Conservation (phyloP, 2,329 filamentous ascomycete genomes). For the Trichoderma sp. region DNA sequence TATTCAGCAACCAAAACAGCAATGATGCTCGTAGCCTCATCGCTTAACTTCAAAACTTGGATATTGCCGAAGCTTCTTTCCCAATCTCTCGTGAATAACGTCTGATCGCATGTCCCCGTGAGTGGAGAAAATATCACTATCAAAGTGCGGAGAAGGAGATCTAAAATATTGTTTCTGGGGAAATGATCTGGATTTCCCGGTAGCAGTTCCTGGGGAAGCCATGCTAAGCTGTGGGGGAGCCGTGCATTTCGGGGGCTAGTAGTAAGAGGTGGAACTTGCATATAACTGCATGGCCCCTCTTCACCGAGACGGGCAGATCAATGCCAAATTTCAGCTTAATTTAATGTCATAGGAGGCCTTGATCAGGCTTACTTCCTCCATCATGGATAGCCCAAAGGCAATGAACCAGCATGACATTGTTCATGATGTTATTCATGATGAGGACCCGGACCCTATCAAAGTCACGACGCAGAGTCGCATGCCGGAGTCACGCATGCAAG, state of each 20-base stretch:
- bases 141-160: background rate
- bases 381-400: background rate
- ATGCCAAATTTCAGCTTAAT: background rate
- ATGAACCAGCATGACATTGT: background rate
- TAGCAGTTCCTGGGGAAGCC: background rate
- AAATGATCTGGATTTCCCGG: background rate
- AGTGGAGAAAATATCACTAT: background rate
- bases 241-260: background rate
- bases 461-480: background rate
- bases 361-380: background rate
- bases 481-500: background rate
- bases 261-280: background rate
- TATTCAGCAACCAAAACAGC: background rate
- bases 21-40: background rate
- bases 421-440: background rate
- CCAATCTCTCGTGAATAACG: background rate
- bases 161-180: background rate
- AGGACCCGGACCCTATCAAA: background rate
- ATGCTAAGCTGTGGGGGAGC: background rate
- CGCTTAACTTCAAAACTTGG: background rate
- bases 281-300: conserved; percentile 6
- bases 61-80: background rate
- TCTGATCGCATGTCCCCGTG: background rate
- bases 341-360: background rate
- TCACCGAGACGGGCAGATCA: background rate